Evolutionary conservation across 78 protist species (phyloP).

Genomic region (Creolimax fragrantissima): DNA sequence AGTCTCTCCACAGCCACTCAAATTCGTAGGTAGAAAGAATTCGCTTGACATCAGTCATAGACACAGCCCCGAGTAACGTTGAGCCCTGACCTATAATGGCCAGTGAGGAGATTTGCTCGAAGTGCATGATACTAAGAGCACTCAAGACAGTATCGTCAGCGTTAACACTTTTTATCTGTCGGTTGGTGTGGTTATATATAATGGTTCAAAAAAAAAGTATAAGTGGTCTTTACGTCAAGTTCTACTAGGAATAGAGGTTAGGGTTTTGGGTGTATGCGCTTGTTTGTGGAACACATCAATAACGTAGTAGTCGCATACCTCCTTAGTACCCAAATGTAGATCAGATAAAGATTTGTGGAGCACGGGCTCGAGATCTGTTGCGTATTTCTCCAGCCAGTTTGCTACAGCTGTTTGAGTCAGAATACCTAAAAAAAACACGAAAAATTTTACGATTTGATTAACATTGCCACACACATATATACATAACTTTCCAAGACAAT

Average conservation of each 20-base stretch:
- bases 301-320: not conserved
- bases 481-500: too few species aligned
- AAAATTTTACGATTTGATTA: too few species aligned
- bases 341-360: not conserved
- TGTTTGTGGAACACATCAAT: too few species aligned
- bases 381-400: not conserved
- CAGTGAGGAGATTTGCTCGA: not conserved
- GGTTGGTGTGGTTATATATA: too few species aligned
- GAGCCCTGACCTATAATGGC: not conserved
- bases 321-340: not conserved
- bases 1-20: not conserved
- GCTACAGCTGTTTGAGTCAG: not conserved
- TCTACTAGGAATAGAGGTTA: too few species aligned
- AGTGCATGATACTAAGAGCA: not conserved
- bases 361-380: not conserved
- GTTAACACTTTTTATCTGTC: not conserved
- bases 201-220: too few species aligned
- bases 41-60: not conserved
- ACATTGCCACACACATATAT: too few species aligned
- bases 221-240: too few species aligned
- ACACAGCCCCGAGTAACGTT: not conserved
- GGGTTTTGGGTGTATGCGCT: too few species aligned
- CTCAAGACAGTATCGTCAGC: not conserved
- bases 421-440: too few species aligned
- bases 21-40: not conserved